phyloP scores from a whole-genome alignment of 192 early-diverging fungal species.

The Entomortierella lignicola region DNA sequence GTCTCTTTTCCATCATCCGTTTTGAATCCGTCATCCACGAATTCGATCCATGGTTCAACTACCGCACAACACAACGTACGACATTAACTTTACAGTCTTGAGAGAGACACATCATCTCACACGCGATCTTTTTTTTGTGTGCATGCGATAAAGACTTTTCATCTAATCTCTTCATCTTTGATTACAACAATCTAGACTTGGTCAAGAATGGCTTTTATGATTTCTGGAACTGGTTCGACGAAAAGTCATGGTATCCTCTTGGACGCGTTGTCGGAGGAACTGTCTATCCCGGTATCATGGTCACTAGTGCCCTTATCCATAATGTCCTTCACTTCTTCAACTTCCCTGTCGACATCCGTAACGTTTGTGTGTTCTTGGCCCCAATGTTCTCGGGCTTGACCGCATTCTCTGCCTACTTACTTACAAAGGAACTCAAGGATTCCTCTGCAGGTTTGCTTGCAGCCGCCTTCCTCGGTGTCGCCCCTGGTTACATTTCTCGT shows the following conservation, averaged over 20 bases:
- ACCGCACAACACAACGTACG: constrained; percentile 86
- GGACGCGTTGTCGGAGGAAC: constrained; percentile 99
- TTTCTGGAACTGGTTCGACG: constrained; percentile 99
- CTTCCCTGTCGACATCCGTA: constrained; percentile 97
- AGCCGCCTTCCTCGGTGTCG: constrained; percentile 97
- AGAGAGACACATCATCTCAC: not conserved
- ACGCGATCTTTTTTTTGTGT: not conserved
- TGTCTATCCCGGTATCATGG: constrained; percentile 99
- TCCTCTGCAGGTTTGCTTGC: constrained; percentile 94
- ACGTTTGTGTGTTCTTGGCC: constrained; percentile 98
- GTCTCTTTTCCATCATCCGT: constrained; percentile 97
- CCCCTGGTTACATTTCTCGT: constrained; percentile 99
- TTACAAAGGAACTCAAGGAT: constrained; percentile 94
- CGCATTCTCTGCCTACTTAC: constrained; percentile 93
- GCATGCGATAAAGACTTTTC: no score
- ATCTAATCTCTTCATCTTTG: not conserved
- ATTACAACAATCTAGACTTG: constrained; percentile 66
- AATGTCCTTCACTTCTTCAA: constrained; percentile 93
- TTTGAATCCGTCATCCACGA: constrained; percentile 99
- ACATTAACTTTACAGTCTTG: no score
- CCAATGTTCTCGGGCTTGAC: constrained; percentile 97
- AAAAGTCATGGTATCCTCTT: constrained; percentile 97
- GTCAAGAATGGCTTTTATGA: constrained; percentile 96
- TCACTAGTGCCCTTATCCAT: constrained; percentile 95
- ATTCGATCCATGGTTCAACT: constrained; percentile 99